A percentile compares a stretch with the other conserved stretches of the same genome.
phyloP scores from a whole-genome alignment of 2,329 filamentous ascomycete genomes.

The Botrytis hyacinthi region DNA sequence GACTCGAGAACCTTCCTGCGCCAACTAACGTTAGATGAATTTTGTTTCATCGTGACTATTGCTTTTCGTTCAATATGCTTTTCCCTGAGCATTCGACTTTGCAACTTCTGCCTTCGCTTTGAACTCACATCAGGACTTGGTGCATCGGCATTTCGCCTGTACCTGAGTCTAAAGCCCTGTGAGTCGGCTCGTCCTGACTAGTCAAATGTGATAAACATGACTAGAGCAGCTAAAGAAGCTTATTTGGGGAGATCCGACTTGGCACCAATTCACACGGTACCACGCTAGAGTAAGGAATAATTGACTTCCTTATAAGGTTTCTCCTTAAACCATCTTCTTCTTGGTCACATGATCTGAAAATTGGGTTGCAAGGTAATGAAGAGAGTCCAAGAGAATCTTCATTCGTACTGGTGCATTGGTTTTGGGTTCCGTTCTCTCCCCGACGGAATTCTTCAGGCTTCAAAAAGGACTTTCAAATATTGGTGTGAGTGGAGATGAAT shows the following conservation, averaged over 20 bases:
- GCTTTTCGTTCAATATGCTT: neutral
- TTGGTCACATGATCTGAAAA: neutral
- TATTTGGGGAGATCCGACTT: conserved; percentile 16
- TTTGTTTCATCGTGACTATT: neutral
- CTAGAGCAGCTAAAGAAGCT: neutral
- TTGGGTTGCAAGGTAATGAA: neutral
- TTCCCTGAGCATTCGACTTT: neutral
- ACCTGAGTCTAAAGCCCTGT: neutral
- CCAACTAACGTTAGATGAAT: neutral
- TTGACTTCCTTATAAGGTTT: neutral
- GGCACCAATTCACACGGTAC: neutral
- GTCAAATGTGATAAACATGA: neutral
- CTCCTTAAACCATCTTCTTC: neutral
- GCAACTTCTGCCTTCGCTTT: neutral
- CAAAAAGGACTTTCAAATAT: neutral
- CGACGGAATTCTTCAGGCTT: neutral
- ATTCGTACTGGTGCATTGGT: neutral
- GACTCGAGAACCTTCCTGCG: neutral
- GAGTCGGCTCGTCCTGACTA: neutral
- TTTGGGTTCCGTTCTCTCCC: neutral
- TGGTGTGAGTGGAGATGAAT: neutral
- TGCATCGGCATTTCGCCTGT: neutral
- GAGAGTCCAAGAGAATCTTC: neutral
- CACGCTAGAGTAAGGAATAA: neutral
- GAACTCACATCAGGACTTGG: neutral